Evolutionary conservation across 1,284 basidiomycete species (phyloP), one percentile per base, ranked within the genome.

Genomic region (Hymenochaete sp.): DNA sequence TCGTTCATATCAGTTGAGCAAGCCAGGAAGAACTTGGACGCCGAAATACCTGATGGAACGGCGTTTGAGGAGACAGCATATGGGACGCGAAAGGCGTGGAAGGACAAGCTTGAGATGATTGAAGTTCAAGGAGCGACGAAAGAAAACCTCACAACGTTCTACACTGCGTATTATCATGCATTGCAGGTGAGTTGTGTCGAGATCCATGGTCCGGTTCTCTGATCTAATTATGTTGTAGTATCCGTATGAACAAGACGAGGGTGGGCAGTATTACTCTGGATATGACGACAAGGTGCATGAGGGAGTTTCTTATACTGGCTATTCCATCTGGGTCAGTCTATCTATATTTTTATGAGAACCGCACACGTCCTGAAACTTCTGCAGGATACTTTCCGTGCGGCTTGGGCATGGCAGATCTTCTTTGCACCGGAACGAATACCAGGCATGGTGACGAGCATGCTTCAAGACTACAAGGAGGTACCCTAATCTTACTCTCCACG

Each of bases 1-100:
- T 88, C 83, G 8, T 85, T 89, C 56, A 84, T 91, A 50, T 85
- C 82, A 0, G 64, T 80, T 11, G 78, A 81, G 5, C 85, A 89
- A 55, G 88, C 88, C 1, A 63, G 79, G 36, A 59, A 56, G 55
- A 83, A 82, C 54, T 55, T 83, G 41, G 75, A 80, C 18, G 62
- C 47, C 0, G 80, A 86, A 66, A 67, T 86, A 55, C 72, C 77
- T 0, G 77, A 87, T 52, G 73, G 69, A 0, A 70, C 66, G 35
- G 52, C 62, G 1, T 61, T 91, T 4, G 82, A 86, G 53, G 58
- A 73, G 38, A 89, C 86, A 0, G 79, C 78, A 1, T 57, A 59
- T 3, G 50, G 46, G 19, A 81, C 79, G 2, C 72, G 84, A n/a
- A 54, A 60, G 1, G 71, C 67, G 3, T 91, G 88, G 87, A 72